A percentile compares a stretch with the other conserved stretches of the same genome.
phyloP scores from a whole-genome alignment of 2,329 filamentous ascomycete genomes.

The Cordyceps javanica region DNA sequence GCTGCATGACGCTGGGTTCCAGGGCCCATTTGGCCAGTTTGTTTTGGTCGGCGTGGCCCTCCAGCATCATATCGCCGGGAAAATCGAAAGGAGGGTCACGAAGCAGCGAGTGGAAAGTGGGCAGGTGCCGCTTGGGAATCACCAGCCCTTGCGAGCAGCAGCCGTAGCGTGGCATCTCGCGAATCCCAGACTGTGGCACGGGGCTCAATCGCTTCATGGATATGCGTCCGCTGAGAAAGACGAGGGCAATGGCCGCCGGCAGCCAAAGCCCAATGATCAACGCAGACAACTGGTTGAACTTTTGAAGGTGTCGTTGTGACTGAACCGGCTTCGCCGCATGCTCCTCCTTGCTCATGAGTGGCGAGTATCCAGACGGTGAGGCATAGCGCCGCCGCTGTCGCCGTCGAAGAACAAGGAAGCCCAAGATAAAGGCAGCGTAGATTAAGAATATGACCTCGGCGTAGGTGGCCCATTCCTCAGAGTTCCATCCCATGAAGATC shows the following conservation, averaged over 20 bases:
- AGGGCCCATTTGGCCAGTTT: constrained; percentile 30
- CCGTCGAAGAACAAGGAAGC: constrained; percentile 15
- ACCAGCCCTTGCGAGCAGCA: constrained; percentile 34
- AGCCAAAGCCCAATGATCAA: constrained; percentile 25
- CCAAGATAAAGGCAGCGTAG: constrained; percentile 20
- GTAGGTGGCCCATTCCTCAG: constrained; percentile 28
- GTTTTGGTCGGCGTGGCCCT: constrained; percentile 26
- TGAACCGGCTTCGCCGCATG: constrained; percentile 8
- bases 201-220: constrained; percentile 22
- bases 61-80: constrained; percentile 30
- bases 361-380: neutral
- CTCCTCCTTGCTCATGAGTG: constrained; percentile 1
- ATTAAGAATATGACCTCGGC: constrained; percentile 20
- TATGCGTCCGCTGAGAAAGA: constrained; percentile 24
- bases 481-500: constrained; percentile 32
- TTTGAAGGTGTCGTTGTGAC: constrained; percentile 13
- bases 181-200: constrained; percentile 18
- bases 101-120: constrained; percentile 21
- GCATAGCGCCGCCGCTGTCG: constrained; percentile 5
- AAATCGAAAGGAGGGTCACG: constrained; percentile 27
- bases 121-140: constrained; percentile 26
- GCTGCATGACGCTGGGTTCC: constrained; percentile 32
- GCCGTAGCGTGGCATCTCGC: constrained; percentile 32
- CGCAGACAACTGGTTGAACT: constrained; percentile 21
- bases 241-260: constrained; percentile 25